These are phyloP conservation scores for Xylaria grammica DNA, from an alignment of 495 filamentous ascomycete species.

Conservation along the genomic window DNA sequence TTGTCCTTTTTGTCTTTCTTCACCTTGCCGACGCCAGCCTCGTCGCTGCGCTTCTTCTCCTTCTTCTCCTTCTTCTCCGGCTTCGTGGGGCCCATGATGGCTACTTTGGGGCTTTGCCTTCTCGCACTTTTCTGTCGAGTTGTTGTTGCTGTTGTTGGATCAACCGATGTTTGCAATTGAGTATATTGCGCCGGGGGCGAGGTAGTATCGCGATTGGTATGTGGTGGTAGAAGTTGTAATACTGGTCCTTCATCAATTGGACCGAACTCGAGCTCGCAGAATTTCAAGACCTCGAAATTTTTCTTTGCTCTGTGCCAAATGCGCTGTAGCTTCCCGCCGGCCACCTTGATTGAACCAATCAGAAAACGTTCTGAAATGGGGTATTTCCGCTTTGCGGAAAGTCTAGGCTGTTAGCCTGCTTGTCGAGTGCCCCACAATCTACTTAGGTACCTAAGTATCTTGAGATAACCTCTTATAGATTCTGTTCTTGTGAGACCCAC, in stretches of 20 bases:
- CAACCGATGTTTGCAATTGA: neutral
- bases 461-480: no score
- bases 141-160: neutral
- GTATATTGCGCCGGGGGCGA: no score
- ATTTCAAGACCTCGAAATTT: conserved; percentile 21
- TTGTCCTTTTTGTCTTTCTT: conserved; percentile 78
- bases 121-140: neutral
- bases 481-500: no score
- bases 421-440: neutral
- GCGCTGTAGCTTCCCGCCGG: conserved; percentile 13
- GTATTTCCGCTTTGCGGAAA: conserved; percentile 3
- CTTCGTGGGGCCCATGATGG: conserved; percentile 40
- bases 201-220: no score
- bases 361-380: neutral
- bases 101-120: neutral
- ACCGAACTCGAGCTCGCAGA: neutral
- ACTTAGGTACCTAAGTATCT: neutral
- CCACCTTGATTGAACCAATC: conserved; percentile 10
- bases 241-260: neutral
- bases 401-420: neutral
- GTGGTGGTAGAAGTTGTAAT: no score
- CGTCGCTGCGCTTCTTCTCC: conserved; percentile 80
- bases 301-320: conserved; percentile 20
- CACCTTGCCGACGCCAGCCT: conserved; percentile 72
- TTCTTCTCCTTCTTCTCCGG: conserved; percentile 73